Percentiles rank a stretch among this genome's conserved stretches.
Evolutionary conservation across 2,329 filamentous ascomycete species (phyloP).

Genomic region (Fusarium falciforme): DNA sequence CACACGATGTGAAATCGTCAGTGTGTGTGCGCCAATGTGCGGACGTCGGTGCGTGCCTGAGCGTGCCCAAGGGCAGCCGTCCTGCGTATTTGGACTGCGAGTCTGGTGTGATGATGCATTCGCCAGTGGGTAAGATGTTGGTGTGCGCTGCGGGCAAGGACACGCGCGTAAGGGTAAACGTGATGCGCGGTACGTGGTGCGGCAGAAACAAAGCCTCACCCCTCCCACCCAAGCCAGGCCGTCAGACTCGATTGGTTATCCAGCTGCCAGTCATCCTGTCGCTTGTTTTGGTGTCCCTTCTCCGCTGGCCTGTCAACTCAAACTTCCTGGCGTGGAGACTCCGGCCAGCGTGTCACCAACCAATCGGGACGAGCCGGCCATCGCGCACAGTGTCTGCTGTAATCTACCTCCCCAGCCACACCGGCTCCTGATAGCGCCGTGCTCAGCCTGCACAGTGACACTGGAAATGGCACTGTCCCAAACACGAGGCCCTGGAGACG

Average conservation of each 20-base stretch:
- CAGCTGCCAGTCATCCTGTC: slow-evolving; percentile 1
- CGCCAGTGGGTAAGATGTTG: background rate
- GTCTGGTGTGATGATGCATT: slow-evolving; percentile 1
- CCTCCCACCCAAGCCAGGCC: slow-evolving; percentile 1
- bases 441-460: slow-evolving; percentile 5
- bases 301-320: slow-evolving; percentile 9
- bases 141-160: background rate
- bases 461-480: background rate
- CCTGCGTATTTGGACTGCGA: background rate
- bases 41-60: background rate
- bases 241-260: slow-evolving; percentile 25
- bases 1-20: background rate
- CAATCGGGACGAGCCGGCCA: slow-evolving; percentile 8
- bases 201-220: slow-evolving; percentile 3
- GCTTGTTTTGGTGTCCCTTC: slow-evolving; percentile 26
- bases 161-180: slow-evolving; percentile 18
- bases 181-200: slow-evolving; percentile 13
- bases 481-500: slow-evolving; percentile 3
- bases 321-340: background rate
- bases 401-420: slow-evolving; percentile 1
- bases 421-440: background rate
- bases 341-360: slow-evolving; percentile 22
- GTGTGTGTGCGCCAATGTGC: background rate
- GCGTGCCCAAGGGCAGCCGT: slow-evolving; percentile 1
- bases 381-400: slow-evolving; percentile 7